Percentiles rank a stretch among this genome's conserved stretches.
These are phyloP conservation scores for Davidsoniella eucalypti DNA, from an alignment of 2,329 filamentous ascomycete genomes.

Conservation along the genomic window DNA sequence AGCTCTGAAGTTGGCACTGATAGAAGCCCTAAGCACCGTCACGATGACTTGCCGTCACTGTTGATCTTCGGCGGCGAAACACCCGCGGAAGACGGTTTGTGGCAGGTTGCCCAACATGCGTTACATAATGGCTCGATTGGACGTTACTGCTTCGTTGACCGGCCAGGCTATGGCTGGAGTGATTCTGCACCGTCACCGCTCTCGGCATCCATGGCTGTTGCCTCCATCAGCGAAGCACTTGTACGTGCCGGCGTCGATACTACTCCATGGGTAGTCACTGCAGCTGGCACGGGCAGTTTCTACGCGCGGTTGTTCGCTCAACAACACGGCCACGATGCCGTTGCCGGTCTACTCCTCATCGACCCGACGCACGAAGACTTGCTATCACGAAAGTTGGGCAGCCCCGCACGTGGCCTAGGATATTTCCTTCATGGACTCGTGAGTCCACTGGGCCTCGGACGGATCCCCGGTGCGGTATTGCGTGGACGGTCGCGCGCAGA, in stretches of 20 bases:
- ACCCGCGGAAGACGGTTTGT: conserved; percentile 62
- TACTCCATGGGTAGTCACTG: conserved; percentile 78
- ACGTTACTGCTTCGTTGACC: conserved; percentile 90
- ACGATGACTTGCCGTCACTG: conserved; percentile 49
- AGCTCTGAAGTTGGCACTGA: no score
- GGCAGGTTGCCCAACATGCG: conserved; percentile 61
- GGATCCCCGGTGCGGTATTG: conserved; percentile 66
- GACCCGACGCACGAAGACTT: conserved; percentile 64
- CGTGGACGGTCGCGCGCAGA: conserved; percentile 65
- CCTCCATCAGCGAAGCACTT: conserved; percentile 75
- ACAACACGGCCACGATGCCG: conserved; percentile 50
- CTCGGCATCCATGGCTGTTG: conserved; percentile 82
- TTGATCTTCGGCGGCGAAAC: conserved; percentile 71
- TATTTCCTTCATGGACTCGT: conserved; percentile 29
- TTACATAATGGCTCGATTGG: conserved; percentile 65
- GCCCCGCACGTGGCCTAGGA: conserved; percentile 2
- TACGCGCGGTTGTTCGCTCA: conserved; percentile 86
- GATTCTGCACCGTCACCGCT: conserved; percentile 90
- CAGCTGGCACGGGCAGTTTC: conserved; percentile 71
- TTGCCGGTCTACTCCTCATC: conserved; percentile 68
- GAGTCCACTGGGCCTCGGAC: conserved; percentile 72
- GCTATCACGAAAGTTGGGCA: neutral
- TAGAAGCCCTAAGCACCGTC: conserved; percentile 29
- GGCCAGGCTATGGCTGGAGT: conserved; percentile 71
- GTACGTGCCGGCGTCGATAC: conserved; percentile 55